Percentiles rank a stretch among this genome's conserved stretches.
phyloP scores from a whole-genome alignment of 257 asterid species.

The Lavandula angustifolia region DNA sequence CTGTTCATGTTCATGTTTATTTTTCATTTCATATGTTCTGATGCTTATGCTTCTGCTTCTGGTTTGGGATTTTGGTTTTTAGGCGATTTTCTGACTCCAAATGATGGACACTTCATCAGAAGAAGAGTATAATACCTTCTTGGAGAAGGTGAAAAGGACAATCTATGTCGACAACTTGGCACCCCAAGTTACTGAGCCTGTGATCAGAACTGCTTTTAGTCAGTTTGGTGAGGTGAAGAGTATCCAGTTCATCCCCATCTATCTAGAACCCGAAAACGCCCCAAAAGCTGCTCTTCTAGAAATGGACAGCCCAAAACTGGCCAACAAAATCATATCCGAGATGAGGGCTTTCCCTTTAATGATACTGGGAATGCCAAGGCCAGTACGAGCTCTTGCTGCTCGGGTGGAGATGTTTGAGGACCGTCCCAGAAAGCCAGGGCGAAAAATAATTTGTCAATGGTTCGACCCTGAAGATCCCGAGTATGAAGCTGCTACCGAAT shows the following conservation, averaged over 20 bases:
- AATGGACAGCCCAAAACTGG: constrained; percentile 61
- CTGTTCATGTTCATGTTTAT: background rate
- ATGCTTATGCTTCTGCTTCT: background rate
- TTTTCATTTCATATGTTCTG: background rate
- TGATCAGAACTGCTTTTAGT: constrained; percentile 62
- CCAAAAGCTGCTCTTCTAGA: constrained; percentile 73
- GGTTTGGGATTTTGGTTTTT: constrained; percentile 17
- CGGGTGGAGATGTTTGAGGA: constrained; percentile 65
- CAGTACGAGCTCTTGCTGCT: constrained; percentile 64
- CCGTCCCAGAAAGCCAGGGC: constrained; percentile 74
- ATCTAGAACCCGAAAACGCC: constrained; percentile 43
- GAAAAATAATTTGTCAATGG: constrained; percentile 58
- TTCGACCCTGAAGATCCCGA: constrained; percentile 60
- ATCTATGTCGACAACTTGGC: constrained; percentile 64
- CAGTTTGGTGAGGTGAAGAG: constrained; percentile 71
- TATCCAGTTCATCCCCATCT: constrained; percentile 59
- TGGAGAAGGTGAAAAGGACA: constrained; percentile 64
- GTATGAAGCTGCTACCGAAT: constrained; percentile 51
- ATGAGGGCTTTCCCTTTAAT: constrained; percentile 54
- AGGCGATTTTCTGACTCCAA: background rate
- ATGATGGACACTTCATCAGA: constrained; percentile 31
- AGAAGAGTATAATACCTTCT: constrained; percentile 59
- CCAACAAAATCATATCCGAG: constrained; percentile 39
- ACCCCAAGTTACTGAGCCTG: constrained; percentile 55
- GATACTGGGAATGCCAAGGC: constrained; percentile 93